Conservation (phyloP, 2,329 filamentous ascomycete genomes). For the Pseudopyricularia javanii region DNA sequence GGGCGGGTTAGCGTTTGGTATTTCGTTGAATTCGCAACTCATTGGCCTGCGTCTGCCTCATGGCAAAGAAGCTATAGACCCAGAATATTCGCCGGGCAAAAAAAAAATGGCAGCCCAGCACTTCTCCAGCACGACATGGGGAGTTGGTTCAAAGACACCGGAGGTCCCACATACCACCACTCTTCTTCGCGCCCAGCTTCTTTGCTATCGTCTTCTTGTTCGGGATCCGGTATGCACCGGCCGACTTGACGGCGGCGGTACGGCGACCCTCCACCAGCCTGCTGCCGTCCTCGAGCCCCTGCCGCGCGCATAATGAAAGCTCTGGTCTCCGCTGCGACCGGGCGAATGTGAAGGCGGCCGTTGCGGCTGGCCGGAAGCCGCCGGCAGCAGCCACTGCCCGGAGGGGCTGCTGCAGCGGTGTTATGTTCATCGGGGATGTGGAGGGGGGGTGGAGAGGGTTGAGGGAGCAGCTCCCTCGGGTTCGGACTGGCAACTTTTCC, state of each 20-base stretch:
- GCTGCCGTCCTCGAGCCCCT: slow-evolving; percentile 23
- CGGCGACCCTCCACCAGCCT: slow-evolving; percentile 35
- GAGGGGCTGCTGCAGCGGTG: slow-evolving; percentile 32
- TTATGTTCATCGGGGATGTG: background rate
- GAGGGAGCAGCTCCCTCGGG: background rate
- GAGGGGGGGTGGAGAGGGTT: background rate
- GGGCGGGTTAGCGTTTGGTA: background rate
- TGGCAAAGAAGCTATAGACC: background rate
- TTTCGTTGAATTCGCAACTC: background rate
- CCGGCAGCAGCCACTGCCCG: slow-evolving; percentile 23
- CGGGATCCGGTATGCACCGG: slow-evolving; percentile 55
- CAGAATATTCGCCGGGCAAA: background rate
- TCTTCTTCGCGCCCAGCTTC: slow-evolving; percentile 88
- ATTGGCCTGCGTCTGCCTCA: background rate
- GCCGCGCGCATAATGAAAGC: slow-evolving; percentile 16
- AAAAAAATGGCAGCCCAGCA: background rate
- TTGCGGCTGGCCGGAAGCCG: slow-evolving; percentile 25
- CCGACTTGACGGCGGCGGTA: slow-evolving; percentile 48
- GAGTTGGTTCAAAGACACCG: background rate
- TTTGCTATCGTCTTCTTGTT: slow-evolving; percentile 54
- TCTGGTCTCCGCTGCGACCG: slow-evolving; percentile 10
- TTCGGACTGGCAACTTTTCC: background rate
- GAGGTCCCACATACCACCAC: slow-evolving; percentile 53
- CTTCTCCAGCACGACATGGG: background rate
- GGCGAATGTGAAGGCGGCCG: slow-evolving; percentile 6